A percentile compares a stretch with the other conserved stretches of the same genome.
Evolutionary conservation across 129 eudicot species (phyloP).

Genomic region (Artemisia annua): DNA sequence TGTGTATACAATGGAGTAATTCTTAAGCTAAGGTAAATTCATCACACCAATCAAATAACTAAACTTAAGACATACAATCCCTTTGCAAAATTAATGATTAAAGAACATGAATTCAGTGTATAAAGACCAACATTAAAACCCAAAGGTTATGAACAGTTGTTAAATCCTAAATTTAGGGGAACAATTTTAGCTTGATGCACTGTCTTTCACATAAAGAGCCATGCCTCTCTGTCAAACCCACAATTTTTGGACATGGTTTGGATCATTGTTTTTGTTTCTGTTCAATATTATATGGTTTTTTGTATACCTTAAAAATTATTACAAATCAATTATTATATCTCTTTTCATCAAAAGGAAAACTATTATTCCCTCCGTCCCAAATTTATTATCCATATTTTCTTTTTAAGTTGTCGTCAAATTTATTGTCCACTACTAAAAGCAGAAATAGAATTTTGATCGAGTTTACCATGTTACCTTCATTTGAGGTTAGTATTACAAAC

Average conservation of each 20-base stretch:
- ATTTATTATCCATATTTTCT: too few relatives aligned
- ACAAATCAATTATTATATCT: background rate
- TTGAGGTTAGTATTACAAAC: too few relatives aligned
- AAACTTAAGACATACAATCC: background rate
- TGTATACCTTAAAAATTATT: background rate
- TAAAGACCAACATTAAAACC: conserved; percentile 23
- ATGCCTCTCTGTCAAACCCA: conserved; percentile 38
- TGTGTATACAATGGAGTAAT: background rate
- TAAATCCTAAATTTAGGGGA: conserved; percentile 26
- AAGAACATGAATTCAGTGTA: background rate
- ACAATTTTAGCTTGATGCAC: conserved; percentile 30
- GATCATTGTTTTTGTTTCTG: conserved; percentile 26
- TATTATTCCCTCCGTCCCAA: too few relatives aligned
- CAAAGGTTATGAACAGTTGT: conserved; percentile 8
- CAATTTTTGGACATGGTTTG: conserved; percentile 29
- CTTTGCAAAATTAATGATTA: background rate
- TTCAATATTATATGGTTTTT: background rate
- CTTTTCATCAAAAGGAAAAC: background rate
- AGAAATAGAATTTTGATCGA: too few relatives aligned
- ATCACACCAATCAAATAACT: background rate
- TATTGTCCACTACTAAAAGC: too few relatives aligned
- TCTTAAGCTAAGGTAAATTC: background rate
- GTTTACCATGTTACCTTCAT: too few relatives aligned
- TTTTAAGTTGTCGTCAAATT: too few relatives aligned
- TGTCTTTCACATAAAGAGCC: conserved; percentile 31